Percentiles rank a stretch among this genome's conserved stretches.
These are phyloP conservation scores for Stephanodiscus triporus DNA, from an alignment of 108 stramenopile genomes.

Conservation along the genomic window DNA sequence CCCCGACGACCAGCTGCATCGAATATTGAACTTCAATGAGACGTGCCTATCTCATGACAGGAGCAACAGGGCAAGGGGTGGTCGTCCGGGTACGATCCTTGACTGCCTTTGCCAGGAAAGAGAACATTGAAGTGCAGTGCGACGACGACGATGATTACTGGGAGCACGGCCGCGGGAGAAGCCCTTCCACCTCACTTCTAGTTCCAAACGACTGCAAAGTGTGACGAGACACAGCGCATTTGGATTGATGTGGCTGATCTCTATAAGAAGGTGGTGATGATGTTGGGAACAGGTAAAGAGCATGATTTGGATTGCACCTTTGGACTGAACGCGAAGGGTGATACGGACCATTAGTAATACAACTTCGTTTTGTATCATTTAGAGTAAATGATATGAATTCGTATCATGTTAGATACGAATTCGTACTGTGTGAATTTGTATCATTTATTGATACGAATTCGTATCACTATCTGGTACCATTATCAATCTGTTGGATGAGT, in stretches of 20 bases:
- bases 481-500: no score
- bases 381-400: no score
- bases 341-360: no score
- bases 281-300: neutral
- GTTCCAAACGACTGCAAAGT: neutral
- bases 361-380: no score
- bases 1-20: no score
- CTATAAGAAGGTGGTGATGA: neutral
- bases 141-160: conserved; percentile 6
- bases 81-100: conserved; percentile 5
- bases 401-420: no score
- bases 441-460: no score
- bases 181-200: conserved; percentile 4
- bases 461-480: no score
- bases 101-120: conserved; percentile 5
- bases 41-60: no score
- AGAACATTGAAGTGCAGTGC: neutral
- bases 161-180: conserved; percentile 13
- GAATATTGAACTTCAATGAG: no score
- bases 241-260: neutral
- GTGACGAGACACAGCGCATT: conserved; percentile 2
- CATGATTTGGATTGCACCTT: neutral
- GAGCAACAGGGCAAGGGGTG: conserved; percentile 6
- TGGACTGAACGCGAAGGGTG: conserved; percentile 23
- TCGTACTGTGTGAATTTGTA: no score